Percentiles rank a stretch among this genome's conserved stretches.
These are phyloP conservation scores for Periconia sp. DNA, from an alignment of 2,329 filamentous ascomycete genomes.

Conservation along the genomic window DNA sequence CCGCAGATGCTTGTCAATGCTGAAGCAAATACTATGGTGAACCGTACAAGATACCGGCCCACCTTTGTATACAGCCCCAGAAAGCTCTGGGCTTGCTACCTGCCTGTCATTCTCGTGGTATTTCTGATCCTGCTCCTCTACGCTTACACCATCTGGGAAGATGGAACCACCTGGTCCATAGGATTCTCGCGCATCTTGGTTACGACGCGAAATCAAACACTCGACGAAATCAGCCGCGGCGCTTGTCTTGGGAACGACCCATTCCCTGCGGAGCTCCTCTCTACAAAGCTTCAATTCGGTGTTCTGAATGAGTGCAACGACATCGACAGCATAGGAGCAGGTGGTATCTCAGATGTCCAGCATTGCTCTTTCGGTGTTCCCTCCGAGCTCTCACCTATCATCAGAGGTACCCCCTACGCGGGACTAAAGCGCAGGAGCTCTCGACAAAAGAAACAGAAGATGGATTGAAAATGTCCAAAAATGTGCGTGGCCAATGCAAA, in stretches of 20 bases:
- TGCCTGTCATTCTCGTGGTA: slow-evolving; percentile 32
- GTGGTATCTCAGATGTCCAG: slow-evolving; percentile 19
- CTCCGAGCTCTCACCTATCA: slow-evolving; percentile 26
- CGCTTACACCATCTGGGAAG: slow-evolving; percentile 30
- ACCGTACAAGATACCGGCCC: slow-evolving; percentile 25
- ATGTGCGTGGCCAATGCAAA: background rate
- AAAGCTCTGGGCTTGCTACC: slow-evolving; percentile 39
- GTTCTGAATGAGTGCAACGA: slow-evolving; percentile 35
- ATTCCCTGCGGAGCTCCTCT: slow-evolving; percentile 41
- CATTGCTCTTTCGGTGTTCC: slow-evolving; percentile 38
- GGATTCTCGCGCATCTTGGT: slow-evolving; percentile 40
- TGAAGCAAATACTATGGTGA: slow-evolving; percentile 16
- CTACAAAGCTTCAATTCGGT: slow-evolving; percentile 41
- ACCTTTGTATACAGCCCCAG: slow-evolving; percentile 34
- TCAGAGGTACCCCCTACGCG: slow-evolving; percentile 24
- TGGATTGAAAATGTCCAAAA: slow-evolving; percentile 4
- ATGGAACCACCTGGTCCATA: slow-evolving; percentile 39
- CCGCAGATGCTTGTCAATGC: slow-evolving; percentile 34
- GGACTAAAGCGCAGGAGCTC: slow-evolving; percentile 12
- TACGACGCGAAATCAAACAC: slow-evolving; percentile 37
- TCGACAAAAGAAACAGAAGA: slow-evolving; percentile 8
- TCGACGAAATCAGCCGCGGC: slow-evolving; percentile 43
- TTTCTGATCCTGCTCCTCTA: slow-evolving; percentile 32
- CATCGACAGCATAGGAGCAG: slow-evolving; percentile 20
- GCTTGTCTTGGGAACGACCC: slow-evolving; percentile 45